A percentile compares a stretch with the other conserved stretches of the same genome.
phyloP scores from a whole-genome alignment of 1,139 yeast species.

The Petasospora fabianii region DNA sequence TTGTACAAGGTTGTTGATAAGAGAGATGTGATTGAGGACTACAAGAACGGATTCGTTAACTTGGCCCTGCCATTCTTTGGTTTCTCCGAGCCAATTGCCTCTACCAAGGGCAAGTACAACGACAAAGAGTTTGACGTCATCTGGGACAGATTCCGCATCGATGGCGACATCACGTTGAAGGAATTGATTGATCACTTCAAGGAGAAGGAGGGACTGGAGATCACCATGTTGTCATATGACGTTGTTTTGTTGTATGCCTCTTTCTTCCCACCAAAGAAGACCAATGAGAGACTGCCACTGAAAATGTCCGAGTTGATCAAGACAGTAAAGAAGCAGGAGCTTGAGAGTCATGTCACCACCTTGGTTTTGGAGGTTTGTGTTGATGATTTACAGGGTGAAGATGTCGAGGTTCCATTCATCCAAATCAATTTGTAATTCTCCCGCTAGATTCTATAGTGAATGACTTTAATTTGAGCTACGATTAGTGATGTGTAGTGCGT shows the following conservation, averaged over 20 bases:
- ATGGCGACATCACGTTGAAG: conserved; percentile 75
- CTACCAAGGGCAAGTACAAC: conserved; percentile 79
- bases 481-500: neutral
- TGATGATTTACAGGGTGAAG: conserved; percentile 90
- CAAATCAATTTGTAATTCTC: conserved; percentile 46
- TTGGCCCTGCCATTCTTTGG: conserved; percentile 96
- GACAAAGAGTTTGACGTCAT: conserved; percentile 78
- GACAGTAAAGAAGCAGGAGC: conserved; percentile 76
- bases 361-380: conserved; percentile 87
- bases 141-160: conserved; percentile 90
- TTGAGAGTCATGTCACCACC: conserved; percentile 70
- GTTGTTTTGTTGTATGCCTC: conserved; percentile 88
- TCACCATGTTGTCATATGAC: conserved; percentile 90
- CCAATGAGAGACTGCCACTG: conserved; percentile 69
- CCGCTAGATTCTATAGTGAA: neutral
- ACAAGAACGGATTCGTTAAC: conserved; percentile 90
- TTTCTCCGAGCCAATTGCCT: conserved; percentile 90
- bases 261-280: conserved; percentile 88
- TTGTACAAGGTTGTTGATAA: conserved; percentile 83
- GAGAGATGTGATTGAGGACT: conserved; percentile 72
- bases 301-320: conserved; percentile 73
- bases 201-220: conserved; percentile 76
- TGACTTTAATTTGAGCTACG: neutral
- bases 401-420: conserved; percentile 90
- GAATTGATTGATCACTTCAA: conserved; percentile 74